phyloP scores from a whole-genome alignment of 1,139 yeast genomes.

The Yamadazyma taylorii region DNA sequence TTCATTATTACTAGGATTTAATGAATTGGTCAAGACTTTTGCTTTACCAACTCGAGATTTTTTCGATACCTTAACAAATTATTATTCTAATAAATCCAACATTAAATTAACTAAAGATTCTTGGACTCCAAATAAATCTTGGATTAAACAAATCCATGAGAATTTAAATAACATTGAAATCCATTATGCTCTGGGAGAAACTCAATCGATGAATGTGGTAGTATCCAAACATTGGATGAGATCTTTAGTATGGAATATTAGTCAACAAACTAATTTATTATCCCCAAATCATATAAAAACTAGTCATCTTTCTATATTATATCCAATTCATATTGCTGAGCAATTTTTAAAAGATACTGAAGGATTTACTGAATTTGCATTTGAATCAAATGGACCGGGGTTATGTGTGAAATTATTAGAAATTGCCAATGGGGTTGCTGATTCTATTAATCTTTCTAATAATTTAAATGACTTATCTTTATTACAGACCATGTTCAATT shows the following conservation, averaged over 20 bases:
- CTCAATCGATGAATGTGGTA: constrained; percentile 31
- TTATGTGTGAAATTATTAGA: constrained; percentile 32
- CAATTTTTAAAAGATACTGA: constrained; percentile 25
- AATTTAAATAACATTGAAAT: constrained; percentile 22
- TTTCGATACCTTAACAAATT: constrained; percentile 24
- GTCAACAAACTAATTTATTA: constrained; percentile 21
- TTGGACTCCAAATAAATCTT: constrained; percentile 15
- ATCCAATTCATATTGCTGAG: constrained; percentile 30
- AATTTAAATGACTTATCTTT: constrained; percentile 8
- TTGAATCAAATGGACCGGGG: constrained; percentile 38
- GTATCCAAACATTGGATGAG: constrained; percentile 36
- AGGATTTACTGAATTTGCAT: constrained; percentile 29
- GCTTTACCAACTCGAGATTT: constrained; percentile 32
- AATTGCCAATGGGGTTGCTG: constrained; percentile 28
- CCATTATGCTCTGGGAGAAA: constrained; percentile 19
- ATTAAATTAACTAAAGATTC: not conserved
- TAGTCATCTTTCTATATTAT: constrained; percentile 20
- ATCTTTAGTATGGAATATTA: constrained; percentile 33
- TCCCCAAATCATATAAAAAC: constrained; percentile 4
- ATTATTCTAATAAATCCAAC: constrained; percentile 6
- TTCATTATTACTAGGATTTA: constrained; percentile 27
- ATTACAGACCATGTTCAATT: constrained; percentile 19
- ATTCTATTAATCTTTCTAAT: constrained; percentile 17
- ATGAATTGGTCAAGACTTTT: constrained; percentile 22
- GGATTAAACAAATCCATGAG: constrained; percentile 27